Conservation (phyloP, 768 basidiomycete genomes). For the Mycena alexandri region DNA sequence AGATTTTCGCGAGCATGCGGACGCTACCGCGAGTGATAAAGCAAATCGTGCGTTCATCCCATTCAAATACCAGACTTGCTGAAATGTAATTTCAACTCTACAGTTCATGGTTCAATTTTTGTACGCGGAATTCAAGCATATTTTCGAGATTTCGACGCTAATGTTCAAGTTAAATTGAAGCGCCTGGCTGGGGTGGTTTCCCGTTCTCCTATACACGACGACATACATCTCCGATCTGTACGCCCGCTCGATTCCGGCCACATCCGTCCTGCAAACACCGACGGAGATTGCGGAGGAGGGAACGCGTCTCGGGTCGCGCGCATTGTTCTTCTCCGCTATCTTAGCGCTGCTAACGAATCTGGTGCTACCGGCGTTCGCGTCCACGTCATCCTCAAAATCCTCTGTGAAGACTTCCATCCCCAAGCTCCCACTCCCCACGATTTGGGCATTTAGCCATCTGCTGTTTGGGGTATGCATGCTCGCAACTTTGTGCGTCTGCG, state of each 20-base stretch:
- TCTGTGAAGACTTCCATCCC: neutral
- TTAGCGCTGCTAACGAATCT: conserved; percentile 78
- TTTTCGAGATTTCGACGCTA: too few species aligned
- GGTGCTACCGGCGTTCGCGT: conserved; percentile 75
- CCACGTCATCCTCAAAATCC: conserved; percentile 53
- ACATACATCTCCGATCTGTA: conserved; percentile 92
- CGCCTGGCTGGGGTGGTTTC: conserved; percentile 93
- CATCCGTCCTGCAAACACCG: conserved; percentile 39
- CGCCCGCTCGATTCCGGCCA: conserved; percentile 54
- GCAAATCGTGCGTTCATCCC: conserved; percentile 73
- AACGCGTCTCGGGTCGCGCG: conserved; percentile 86
- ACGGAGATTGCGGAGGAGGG: conserved; percentile 63
- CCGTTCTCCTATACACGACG: conserved; percentile 88
- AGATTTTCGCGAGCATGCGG: conserved; percentile 79
- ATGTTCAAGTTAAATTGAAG: conserved; percentile 48
- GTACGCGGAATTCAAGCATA: conserved; percentile 54
- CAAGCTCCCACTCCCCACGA: conserved; percentile 41
- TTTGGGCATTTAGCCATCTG: conserved; percentile 86
- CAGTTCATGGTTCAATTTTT: conserved; percentile 88
- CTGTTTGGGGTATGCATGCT: conserved; percentile 85
- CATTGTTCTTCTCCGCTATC: conserved; percentile 83
- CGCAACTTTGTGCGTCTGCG: conserved; percentile 72
- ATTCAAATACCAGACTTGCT: neutral
- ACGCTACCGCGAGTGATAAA: conserved; percentile 81
- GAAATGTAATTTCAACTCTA: neutral